A percentile compares a stretch with the other conserved stretches of the same genome.
Evolutionary conservation across 495 filamentous ascomycete genomes (phyloP).

Genomic region (Penicillium angulare): DNA sequence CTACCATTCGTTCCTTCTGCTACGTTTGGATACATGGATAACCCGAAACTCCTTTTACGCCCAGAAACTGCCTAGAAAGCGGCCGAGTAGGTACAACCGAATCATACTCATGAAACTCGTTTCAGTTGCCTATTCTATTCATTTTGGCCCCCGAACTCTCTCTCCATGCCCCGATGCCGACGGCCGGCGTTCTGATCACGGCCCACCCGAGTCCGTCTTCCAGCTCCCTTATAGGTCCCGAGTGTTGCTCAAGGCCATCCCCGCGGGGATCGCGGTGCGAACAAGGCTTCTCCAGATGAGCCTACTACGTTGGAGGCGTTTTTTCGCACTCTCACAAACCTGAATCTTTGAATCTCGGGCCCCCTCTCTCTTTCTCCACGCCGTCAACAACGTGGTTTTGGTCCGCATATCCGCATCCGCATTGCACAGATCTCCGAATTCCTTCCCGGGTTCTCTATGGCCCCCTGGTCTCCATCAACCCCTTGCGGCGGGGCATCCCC

Average conservation of each 20-base stretch:
- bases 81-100: slow-evolving; percentile 3
- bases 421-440: neutral
- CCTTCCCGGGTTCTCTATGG: neutral
- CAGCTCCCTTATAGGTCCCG: neutral
- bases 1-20: neutral
- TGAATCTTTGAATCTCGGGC: neutral
- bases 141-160: neutral
- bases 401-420: neutral
- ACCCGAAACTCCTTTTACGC: neutral
- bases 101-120: slow-evolving; percentile 9
- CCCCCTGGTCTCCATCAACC: no score
- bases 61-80: neutral
- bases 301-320: neutral
- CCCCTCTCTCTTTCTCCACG: neutral
- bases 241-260: neutral
- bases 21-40: neutral
- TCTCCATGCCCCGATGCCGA: neutral
- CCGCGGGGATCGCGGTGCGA: neutral
- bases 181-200: neutral
- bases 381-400: neutral
- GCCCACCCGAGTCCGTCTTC: neutral
- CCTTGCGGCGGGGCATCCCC: no score
- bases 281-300: no score
- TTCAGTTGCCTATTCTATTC: slow-evolving; percentile 11
- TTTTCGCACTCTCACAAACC: neutral